These are phyloP conservation scores for Cucurbitaria berberidis DNA, from an alignment of 2,329 filamentous ascomycete species.

Conservation along the genomic window DNA sequence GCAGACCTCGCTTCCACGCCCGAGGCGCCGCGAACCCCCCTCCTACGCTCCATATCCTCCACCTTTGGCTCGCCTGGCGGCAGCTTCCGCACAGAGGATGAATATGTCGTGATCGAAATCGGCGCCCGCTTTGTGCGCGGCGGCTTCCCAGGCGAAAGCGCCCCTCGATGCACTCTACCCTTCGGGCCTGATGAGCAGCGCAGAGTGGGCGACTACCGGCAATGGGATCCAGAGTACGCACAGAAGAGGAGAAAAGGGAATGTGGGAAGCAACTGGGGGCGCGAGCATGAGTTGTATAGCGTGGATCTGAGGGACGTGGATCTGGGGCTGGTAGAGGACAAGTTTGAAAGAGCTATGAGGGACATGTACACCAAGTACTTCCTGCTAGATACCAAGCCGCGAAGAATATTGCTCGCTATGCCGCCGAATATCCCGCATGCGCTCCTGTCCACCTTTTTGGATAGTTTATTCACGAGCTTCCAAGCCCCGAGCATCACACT, in stretches of 20 bases:
- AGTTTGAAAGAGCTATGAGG: conserved; percentile 80
- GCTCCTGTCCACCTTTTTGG: conserved; percentile 75
- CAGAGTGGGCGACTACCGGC: conserved; percentile 80
- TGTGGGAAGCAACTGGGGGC: conserved; percentile 64
- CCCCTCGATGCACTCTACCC: conserved; percentile 71
- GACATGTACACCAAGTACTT: conserved; percentile 82
- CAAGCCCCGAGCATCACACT: conserved; percentile 82
- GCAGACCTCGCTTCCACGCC: conserved; percentile 46
- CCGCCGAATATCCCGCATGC: conserved; percentile 80
- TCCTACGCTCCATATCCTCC: conserved; percentile 64
- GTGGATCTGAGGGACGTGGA: conserved; percentile 76
- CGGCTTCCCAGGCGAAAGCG: conserved; percentile 84
- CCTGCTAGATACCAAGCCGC: conserved; percentile 73
- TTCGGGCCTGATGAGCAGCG: conserved; percentile 79
- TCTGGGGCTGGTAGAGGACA: conserved; percentile 81
- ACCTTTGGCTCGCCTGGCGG: conserved; percentile 64
- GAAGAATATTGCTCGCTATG: conserved; percentile 75
- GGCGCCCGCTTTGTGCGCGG: conserved; percentile 79
- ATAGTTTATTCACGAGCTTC: conserved; percentile 80
- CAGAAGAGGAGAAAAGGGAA: conserved; percentile 57
- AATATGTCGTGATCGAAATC: conserved; percentile 85
- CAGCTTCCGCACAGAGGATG: conserved; percentile 69
- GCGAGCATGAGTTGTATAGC: conserved; percentile 76
- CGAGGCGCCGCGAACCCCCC: conserved; percentile 51
- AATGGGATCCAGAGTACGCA: conserved; percentile 65